Conservation (phyloP, 2,329 filamentous ascomycete genomes). For the Sporothrix pseudoabietina region DNA sequence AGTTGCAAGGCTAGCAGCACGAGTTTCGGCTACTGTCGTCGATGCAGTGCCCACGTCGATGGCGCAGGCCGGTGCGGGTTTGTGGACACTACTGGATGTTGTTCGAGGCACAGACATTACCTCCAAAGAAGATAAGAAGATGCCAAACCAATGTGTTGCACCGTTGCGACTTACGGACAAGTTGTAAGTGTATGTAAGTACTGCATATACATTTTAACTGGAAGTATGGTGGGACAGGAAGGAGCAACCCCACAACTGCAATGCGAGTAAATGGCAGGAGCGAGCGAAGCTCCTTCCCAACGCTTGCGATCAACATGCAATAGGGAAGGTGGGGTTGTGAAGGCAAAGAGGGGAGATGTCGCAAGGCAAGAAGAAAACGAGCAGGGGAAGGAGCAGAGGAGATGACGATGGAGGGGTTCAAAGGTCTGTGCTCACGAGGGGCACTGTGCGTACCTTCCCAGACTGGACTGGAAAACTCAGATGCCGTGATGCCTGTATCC, state of each 20-base stretch:
- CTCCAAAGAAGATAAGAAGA: neutral
- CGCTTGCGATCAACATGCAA: neutral
- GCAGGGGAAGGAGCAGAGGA: neutral
- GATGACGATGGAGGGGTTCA: neutral
- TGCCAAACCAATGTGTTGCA: neutral
- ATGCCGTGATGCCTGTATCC: neutral
- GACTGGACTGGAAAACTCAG: neutral
- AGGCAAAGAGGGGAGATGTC: neutral
- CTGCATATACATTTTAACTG: neutral
- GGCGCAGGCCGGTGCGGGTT: slow-evolving; percentile 2
- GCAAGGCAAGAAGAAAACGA: neutral
- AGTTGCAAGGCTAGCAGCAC: neutral
- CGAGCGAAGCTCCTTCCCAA: neutral
- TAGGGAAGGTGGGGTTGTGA: neutral
- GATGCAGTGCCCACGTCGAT: slow-evolving; percentile 12
- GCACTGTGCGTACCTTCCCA: neutral
- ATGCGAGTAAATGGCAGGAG: neutral
- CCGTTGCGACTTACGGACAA: neutral
- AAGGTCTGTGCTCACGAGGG: slow-evolving; percentile 11
- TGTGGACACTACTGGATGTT: neutral
- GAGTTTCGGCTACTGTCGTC: neutral
- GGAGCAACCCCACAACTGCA: neutral
- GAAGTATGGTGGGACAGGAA: neutral
- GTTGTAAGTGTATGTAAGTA: neutral
- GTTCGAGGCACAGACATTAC: neutral